Evolutionary conservation across 2,329 filamentous ascomycete genomes (phyloP), one percentile per base, ranked within the genome.

Genomic region (Talaromyces marneffei): DNA sequence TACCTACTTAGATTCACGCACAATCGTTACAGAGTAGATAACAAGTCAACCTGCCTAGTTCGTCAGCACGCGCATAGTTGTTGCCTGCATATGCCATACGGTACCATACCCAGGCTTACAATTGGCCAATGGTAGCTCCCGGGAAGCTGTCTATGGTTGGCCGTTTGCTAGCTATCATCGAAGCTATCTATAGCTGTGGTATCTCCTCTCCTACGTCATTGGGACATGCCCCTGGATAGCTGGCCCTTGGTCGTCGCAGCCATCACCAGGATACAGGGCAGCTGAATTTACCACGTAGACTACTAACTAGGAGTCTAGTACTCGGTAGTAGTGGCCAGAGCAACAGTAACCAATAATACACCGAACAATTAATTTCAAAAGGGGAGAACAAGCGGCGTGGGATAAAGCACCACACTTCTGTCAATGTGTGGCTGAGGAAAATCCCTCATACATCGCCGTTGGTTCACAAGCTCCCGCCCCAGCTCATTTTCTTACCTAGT

Each of bases 361-460:
- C 6, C 39, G 7, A 20, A 20, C n/a, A 20, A 31, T 20, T 50
- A 29, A 50, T 27, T 31, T 31, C 46, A 31, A 3, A 29, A 52
- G 29, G 48, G 46, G 29, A 23, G 48, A 18, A 33, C 14, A 25
- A 18, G n/a, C 31, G n/a, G 35, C 18, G 37, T 23, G 16, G 20
- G 23, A 31, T 25, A 25, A 27, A 60, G 52, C 40, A 48, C 33
- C 52, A 39, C 16, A 18, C 27, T 31, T 42, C 35, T 42, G 33
- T 37, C 50, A 60, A 31, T 18, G 62, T 63, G 54, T 63, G 62
- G 62, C 59, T 60, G 62, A 60, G 62, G 59, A 63, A 63, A 63
- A 61, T 63, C 62, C 62, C 62, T 63, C 62, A 63, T 63, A 63
- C 59, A 63, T 39, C 23, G 29, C 50, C 16, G 16, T 31, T 29